Conservation (phyloP, 495 filamentous ascomycete species). For the Aspergillus heteromorphus region DNA sequence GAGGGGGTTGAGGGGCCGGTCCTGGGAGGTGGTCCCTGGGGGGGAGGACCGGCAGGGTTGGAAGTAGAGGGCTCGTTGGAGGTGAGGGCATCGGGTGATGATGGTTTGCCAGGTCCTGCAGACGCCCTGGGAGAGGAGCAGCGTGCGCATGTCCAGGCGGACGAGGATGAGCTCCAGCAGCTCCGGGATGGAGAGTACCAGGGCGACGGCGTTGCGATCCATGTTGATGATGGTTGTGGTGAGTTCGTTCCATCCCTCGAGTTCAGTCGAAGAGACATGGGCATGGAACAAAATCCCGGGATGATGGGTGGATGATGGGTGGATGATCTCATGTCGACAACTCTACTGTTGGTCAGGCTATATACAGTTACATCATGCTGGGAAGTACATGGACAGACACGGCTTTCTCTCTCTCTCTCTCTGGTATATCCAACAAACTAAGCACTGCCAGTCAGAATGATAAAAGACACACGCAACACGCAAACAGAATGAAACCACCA, state of each 20-base stretch:
- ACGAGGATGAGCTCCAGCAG: background rate
- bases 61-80: no score
- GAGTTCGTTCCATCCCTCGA: no score
- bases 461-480: background rate
- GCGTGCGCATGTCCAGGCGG: background rate
- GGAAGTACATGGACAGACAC: no score
- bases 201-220: no score
- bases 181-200: background rate
- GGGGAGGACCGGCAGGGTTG: no score
- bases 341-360: background rate
- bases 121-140: background rate
- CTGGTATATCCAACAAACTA: slow-evolving; percentile 4
- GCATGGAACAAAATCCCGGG: no score
- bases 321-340: background rate
- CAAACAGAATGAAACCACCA: background rate
- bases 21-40: no score
- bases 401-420: no score
- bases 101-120: background rate
- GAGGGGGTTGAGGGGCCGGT: no score
- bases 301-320: background rate
- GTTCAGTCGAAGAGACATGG: no score
- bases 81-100: background rate
- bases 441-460: background rate
- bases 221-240: no score
- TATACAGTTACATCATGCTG: no score